Conservation (phyloP, 805 yeast genomes). For the Candida germanica region DNA sequence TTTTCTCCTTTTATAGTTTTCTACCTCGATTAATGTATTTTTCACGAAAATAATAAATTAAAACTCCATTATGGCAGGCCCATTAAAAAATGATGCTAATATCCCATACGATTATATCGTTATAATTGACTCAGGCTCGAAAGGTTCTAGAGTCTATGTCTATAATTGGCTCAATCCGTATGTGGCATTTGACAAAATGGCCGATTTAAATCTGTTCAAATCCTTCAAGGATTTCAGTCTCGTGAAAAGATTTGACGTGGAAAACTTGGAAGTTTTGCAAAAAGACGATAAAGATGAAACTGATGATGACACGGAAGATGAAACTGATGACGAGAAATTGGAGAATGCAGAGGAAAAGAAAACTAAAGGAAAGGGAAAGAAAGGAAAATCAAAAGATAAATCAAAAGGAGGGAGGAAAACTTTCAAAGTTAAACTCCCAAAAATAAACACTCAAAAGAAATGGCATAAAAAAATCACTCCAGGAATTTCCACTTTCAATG, state of each 20-base stretch:
- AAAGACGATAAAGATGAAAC: conserved; percentile 4
- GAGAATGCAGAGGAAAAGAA: conserved; percentile 6
- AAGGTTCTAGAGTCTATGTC: conserved; percentile 59
- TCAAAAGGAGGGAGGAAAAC: neutral
- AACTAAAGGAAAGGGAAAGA: conserved; percentile 40
- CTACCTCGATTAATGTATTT: too few species aligned
- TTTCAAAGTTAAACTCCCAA: conserved; percentile 22
- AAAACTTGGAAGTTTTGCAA: neutral
- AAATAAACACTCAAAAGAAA: conserved; percentile 28
- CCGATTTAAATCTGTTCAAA: conserved; percentile 13
- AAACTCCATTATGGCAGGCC: conserved; percentile 28
- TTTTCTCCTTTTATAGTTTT: too few species aligned
- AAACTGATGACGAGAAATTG: conserved; percentile 3
- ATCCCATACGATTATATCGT: conserved; percentile 59
- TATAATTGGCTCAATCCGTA: conserved; percentile 52
- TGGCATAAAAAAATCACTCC: conserved; percentile 57
- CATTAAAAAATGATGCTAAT: conserved; percentile 37
- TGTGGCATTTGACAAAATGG: conserved; percentile 21
- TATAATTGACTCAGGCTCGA: conserved; percentile 64
- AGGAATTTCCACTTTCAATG: conserved; percentile 52
- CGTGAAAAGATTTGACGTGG: conserved; percentile 12
- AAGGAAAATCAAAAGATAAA: conserved; percentile 19
- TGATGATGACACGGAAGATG: conserved; percentile 5
- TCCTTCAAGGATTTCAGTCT: conserved; percentile 8
- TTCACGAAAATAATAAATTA: too few species aligned